Base-by-base conservation (phyloP, 306 rosid species). In the Cyclanthera cordifolia region DNA sequence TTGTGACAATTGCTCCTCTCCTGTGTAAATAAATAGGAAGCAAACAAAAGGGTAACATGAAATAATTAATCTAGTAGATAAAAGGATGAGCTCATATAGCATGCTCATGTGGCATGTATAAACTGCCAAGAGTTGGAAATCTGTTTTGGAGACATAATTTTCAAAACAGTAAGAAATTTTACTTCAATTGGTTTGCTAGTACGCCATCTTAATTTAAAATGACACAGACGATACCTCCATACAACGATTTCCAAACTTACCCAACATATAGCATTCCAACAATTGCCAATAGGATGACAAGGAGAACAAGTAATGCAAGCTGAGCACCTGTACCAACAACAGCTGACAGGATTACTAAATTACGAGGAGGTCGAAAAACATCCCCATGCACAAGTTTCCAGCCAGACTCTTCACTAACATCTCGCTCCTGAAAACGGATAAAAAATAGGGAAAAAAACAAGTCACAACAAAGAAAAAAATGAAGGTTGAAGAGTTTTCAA, bases 311-410 rank as follows among this genome's bases (percentile, higher is more conserved):
- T 80, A 90, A 78, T 8, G 99, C 99, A 58, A 94, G 85, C 82
- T 94, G 99, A 72, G 97, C 99, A 54, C 99, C 99, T 1, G 96
- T 94, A 27, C 99, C 99, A 61, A 94, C 97, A 79, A 94, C 96
- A 79, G 99, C 99, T 13, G 99, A 90, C 65, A 87, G 86, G 75
- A 94, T n/a, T 16, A 88, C 91, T 78, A 94, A 83, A 82, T 61
- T 82, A 68, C 90, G 81, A 76, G 99, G 82, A 75, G 95, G 85
- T 77, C 99, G 88, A 66, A 94, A 94, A 85, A 94, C 99, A 83
- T 94, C 99, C 75, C 99, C 99, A 74, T 94, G 99, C 61, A 94
- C 99, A 70, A 94, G 99, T 81, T 94, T 94, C 99, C 99, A 94
- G 61, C 99, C 99, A 83, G 99, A 94, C 84, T 90, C 99, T 79